phyloP scores from a whole-genome alignment of 768 basidiomycete species.

The Amanita muscaria region DNA sequence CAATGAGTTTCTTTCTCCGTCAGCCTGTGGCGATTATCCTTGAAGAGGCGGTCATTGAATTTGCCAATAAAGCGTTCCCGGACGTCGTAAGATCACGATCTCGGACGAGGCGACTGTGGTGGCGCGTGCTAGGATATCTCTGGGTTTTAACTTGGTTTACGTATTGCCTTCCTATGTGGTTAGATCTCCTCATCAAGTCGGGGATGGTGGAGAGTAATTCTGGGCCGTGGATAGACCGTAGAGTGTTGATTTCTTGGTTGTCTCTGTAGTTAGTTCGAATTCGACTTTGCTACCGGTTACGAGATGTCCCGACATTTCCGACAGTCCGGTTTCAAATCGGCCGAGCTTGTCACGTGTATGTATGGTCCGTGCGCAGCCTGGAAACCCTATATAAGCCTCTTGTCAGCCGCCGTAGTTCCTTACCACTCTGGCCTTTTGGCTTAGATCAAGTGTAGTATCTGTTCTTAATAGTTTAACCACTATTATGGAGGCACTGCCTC shows the following conservation, averaged over 20 bases:
- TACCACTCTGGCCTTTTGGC: slow-evolving; percentile 93
- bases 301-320: too few relatives aligned
- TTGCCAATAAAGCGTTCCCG: neutral
- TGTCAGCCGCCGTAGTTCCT: slow-evolving; percentile 22
- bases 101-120: slow-evolving; percentile 8
- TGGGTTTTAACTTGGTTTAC: slow-evolving; percentile 20
- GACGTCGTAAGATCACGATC: slow-evolving; percentile 3
- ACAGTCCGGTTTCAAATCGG: neutral
- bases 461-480: slow-evolving; percentile 82
- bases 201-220: slow-evolving; percentile 14
- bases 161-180: slow-evolving; percentile 18
- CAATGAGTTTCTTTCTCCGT: slow-evolving; percentile 25
- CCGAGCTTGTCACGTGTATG: too few relatives aligned
- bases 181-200: slow-evolving; percentile 14
- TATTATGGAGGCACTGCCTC: slow-evolving; percentile 48
- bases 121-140: slow-evolving; percentile 16
- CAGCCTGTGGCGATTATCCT: slow-evolving; percentile 25
- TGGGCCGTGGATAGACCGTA: slow-evolving; percentile 2
- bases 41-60: slow-evolving; percentile 16
- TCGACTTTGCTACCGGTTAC: too few relatives aligned
- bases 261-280: too few relatives aligned
- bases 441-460: slow-evolving; percentile 98
- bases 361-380: slow-evolving; percentile 29
- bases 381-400: slow-evolving; percentile 21
- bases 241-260: slow-evolving; percentile 1